Evolutionary conservation across 2,329 filamentous ascomycete species (phyloP).

Genomic region (Colletotrichum chlorophyti): DNA sequence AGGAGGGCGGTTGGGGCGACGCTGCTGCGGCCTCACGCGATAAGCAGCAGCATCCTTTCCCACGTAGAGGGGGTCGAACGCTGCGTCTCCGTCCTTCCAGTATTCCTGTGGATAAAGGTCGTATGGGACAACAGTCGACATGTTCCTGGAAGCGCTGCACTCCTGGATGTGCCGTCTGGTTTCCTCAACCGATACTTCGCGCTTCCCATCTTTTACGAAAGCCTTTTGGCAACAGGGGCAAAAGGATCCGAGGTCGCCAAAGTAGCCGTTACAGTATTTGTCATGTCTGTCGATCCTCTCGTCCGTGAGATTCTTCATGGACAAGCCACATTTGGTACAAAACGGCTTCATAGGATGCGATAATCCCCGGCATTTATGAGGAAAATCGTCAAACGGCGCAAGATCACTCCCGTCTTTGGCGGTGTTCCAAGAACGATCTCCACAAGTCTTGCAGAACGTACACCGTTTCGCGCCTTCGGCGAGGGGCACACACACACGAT

Average conservation of each 20-base stretch:
- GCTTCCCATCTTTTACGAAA: background rate
- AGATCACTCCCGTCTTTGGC: slow-evolving; percentile 9
- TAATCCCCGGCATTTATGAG: slow-evolving; percentile 29
- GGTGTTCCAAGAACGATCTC: slow-evolving; percentile 21
- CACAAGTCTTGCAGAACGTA: slow-evolving; percentile 31
- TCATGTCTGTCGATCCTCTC: slow-evolving; percentile 23
- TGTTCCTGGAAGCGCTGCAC: background rate
- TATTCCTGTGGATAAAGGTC: slow-evolving; percentile 24
- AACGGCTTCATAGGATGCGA: slow-evolving; percentile 14
- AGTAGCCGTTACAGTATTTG: slow-evolving; percentile 30
- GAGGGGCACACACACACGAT: slow-evolving; percentile 30
- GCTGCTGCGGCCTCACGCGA: background rate
- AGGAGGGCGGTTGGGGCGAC: slow-evolving; percentile 2
- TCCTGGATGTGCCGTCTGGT: slow-evolving; percentile 13
- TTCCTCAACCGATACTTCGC: background rate
- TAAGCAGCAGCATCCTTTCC: background rate
- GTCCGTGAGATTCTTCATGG: slow-evolving; percentile 1
- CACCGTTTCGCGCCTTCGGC: slow-evolving; percentile 21
- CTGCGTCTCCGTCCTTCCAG: slow-evolving; percentile 7
- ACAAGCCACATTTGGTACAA: slow-evolving; percentile 30
- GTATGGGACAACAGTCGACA: slow-evolving; percentile 22
- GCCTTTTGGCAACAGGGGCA: slow-evolving; percentile 32
- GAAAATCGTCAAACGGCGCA: slow-evolving; percentile 15
- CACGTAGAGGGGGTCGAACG: slow-evolving; percentile 22
- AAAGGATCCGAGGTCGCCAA: slow-evolving; percentile 24